Percentiles rank a stretch among this genome's conserved stretches.
Evolutionary conservation across 2,329 filamentous ascomycete species (phyloP).

Genomic region (Onygenales sp.): DNA sequence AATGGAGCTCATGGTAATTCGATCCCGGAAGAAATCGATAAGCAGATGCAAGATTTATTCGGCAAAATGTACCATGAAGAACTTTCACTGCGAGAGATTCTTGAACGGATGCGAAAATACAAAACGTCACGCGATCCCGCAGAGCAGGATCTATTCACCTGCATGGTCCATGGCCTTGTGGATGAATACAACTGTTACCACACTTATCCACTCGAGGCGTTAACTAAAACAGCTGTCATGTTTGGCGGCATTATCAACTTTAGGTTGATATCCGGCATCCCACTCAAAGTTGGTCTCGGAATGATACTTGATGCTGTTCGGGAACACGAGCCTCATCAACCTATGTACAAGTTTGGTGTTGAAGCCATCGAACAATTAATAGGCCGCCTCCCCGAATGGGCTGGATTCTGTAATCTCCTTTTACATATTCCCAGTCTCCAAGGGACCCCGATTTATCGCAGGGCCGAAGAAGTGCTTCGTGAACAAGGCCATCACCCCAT

Average conservation of each 20-base stretch:
- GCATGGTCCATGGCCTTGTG: conserved; percentile 96
- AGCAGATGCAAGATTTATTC: conserved; percentile 94
- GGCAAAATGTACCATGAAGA: conserved; percentile 96
- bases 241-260: conserved; percentile 96
- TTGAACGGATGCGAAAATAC: conserved; percentile 74
- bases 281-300: conserved; percentile 84
- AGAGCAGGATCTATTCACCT: conserved; percentile 92
- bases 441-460: conserved; percentile 73
- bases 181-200: conserved; percentile 95
- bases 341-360: conserved; percentile 97
- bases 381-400: conserved; percentile 79
- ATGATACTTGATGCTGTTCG: conserved; percentile 97
- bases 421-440: conserved; percentile 72
- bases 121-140: conserved; percentile 75
- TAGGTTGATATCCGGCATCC: conserved; percentile 79
- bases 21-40: conserved; percentile 68
- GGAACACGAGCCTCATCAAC: conserved; percentile 69
- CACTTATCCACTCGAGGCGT: conserved; percentile 89
- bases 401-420: conserved; percentile 82
- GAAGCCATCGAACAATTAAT: conserved; percentile 88
- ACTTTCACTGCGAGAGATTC: conserved; percentile 73
- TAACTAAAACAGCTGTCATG: conserved; percentile 90
- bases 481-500: conserved; percentile 52
- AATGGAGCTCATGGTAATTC: conserved; percentile 76
- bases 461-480: conserved; percentile 69